Evolutionary conservation across 1,139 yeast species (phyloP), one percentile per base, ranked within the genome.

Genomic region (Sugiyamaella neomexicana): DNA sequence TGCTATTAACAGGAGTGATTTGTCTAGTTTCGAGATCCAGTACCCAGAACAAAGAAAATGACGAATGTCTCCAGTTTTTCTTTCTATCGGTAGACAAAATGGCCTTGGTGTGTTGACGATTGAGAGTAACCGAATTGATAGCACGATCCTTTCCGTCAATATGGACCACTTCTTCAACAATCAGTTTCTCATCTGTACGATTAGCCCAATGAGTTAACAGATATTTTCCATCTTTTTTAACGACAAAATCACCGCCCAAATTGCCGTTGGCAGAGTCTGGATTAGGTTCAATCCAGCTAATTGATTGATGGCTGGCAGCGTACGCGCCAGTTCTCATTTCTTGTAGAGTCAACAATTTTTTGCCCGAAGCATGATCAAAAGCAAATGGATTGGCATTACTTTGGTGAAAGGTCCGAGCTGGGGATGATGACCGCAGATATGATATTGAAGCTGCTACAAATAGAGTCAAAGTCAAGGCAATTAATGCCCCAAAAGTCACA

Each of bases 1-100:
- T 65, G 10, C 67, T 55, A 40, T 62, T 50, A 10, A 86, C 66
- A 0, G 89, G 86, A 6, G 62, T 65, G 25, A 75, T 69, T 1
- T 61, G 58, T 8, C 74, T 71, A 0, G 74, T 65, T 0, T 59
- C 65, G 5, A 78, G 60, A 58, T 84, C 81, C 52, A 75, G 72
- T 2, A 86, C 55, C 89, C 95, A 91, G 68, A 82, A 89, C 36
- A 74, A 63, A 0, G 87, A 86, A 51, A 74, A 74, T 1, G 83
- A 73, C 1, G 97, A 91, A 66, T 90, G 93, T 60, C 99, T 78
- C 82, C 88, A 91, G 62, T 81, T 79, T 50, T 76, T 73, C 32
- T 76, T 72, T 10, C 75, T 65, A 62, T 88, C 78, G 0, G 89
- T 78, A 46, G 69, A 69, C 50, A 84, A 68, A 15, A 85, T 58